Evolutionary conservation across 139 green algal genomes (phyloP), one percentile per base, ranked within the genome.

Genomic region (Chlamydomonas asymmetrica): DNA sequence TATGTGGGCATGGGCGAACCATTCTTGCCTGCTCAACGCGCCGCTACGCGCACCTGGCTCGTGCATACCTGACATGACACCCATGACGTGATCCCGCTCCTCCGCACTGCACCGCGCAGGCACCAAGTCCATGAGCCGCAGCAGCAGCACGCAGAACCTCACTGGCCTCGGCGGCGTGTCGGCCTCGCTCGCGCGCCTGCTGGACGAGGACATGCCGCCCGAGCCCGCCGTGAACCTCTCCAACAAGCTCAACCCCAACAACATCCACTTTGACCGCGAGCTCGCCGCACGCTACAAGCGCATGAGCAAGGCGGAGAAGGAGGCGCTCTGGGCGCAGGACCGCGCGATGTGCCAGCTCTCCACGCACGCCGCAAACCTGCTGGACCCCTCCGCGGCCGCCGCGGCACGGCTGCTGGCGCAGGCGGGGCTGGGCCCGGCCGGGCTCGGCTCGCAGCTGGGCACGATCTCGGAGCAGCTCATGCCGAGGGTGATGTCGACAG

Each of bases 231-330:
- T 88, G 72, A 95, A 95, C 76, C 85, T 95, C 48, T 89, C 79
- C 73, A 95, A 95, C 82, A 81, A 86, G 45, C 81, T 95, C 31
- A 95, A 95, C 84, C 91, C 88, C 57, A 93, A 93, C 84, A 93
- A 93, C 75, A 83, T 92, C 52, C 87, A 93, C 88, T 92, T 82
- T 73, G 89, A 93, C 80, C 38, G 77, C 9, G 82, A 88, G 71
- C 84, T 93, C 52, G 89, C 85, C 5, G 60, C 67, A 18, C 61
- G 75, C 35, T 95, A 95, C 88, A 93, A 92, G 81, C 82, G 85
- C 75, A 93, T 95, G 90, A 87, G 66, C 76, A 90, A 92, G 79
- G 70, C 79, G 31, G 90, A 95, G 82, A 95, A 95, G 80, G 89
- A 93, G 67, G 74, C 84, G 5, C 78, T 94, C 48, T 94, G 89